Evolutionary conservation across 805 yeast genomes (phyloP).

Genomic region (Tetrapisispora nanseiensis): DNA sequence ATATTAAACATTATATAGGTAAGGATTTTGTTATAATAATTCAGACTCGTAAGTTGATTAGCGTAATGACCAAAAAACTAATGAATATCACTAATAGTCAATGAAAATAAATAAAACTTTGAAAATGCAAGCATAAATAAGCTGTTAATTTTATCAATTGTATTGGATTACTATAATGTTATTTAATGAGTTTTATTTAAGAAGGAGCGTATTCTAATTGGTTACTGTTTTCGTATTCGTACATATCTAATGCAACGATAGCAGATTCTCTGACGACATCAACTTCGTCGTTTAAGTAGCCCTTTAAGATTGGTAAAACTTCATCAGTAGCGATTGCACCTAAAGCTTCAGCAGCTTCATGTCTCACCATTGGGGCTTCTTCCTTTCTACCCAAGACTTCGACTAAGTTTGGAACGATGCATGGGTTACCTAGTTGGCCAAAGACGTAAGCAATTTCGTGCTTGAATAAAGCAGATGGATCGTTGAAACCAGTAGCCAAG

Average conservation of each 20-base stretch:
- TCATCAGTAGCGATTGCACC: slow-evolving; percentile 96
- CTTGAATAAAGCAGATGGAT: slow-evolving; percentile 86
- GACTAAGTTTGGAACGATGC: slow-evolving; percentile 77
- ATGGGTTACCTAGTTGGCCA: slow-evolving; percentile 93
- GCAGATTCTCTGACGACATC: slow-evolving; percentile 94
- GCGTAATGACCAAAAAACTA: no score
- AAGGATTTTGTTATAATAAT: no score
- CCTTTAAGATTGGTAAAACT: slow-evolving; percentile 76
- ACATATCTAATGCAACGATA: slow-evolving; percentile 95
- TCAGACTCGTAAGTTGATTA: no score
- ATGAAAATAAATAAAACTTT: not conserved
- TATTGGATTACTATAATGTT: not conserved
- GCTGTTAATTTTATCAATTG: not conserved
- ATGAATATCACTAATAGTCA: no score
- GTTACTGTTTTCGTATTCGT: slow-evolving; percentile 82
- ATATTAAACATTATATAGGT: no score
- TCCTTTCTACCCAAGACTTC: slow-evolving; percentile 64
- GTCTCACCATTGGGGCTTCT: slow-evolving; percentile 98
- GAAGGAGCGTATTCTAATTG: slow-evolving; percentile 59
- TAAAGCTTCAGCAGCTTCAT: slow-evolving; percentile 98
- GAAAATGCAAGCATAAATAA: not conserved
- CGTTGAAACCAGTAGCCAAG: slow-evolving; percentile 79
- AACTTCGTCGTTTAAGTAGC: slow-evolving; percentile 71
- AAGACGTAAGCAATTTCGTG: slow-evolving; percentile 98
- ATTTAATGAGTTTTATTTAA: slow-evolving; percentile 1